Base-by-base conservation (phyloP, 2,329 filamentous ascomycete genomes). In the Coleophoma eucalyptorum region DNA sequence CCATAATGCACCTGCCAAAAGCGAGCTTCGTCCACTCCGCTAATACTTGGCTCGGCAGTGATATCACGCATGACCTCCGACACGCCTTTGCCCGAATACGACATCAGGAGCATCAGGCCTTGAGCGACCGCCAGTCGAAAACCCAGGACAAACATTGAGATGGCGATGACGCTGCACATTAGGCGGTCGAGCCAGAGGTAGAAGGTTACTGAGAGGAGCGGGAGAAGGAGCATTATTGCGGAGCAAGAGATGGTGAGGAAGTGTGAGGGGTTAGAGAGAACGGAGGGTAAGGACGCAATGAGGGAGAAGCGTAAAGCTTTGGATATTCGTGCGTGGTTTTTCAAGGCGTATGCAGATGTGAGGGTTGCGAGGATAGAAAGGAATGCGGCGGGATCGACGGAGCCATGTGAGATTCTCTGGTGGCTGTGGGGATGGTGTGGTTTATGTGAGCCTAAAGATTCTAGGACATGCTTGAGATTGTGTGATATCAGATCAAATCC, bases 1-100 rank as follows among this genome's bases (percentile, higher is more conserved):
- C 93, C 92, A 67, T 97, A 97, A 70, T 99, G 94, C 13, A 97
- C 94, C 73, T 99, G 94, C 94, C 94, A 99, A 69, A 99, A 96
- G 65, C 91, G 86, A 2, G 92, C 93, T 63, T 97, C 92, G 51
- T 97, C 90, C 43, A 99, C 84, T 1, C 80, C 79, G 42, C 80
- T 80, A 21, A 97, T 84, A 50, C 80, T 79, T 2, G 88, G 83
- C 61, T 97, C 91, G 1, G 84, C 79, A 66, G 91, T 86, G 47
- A 99, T 92, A 67, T 96, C 90, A 50, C 82, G 81, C 61, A 97
- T 77, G n/a, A 96, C 86, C 19, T 86, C 84, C 26, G 49, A 48
- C 33, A 67, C 63, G 13, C 62, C 63, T 18, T 59, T 53, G 8
- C 60, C 63, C 7, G 54, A 60, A 67, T 95, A 97, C 3, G 88